Evolutionary conservation across 179 eudicot species (phyloP).

Genomic region (Silene noctiflora): DNA sequence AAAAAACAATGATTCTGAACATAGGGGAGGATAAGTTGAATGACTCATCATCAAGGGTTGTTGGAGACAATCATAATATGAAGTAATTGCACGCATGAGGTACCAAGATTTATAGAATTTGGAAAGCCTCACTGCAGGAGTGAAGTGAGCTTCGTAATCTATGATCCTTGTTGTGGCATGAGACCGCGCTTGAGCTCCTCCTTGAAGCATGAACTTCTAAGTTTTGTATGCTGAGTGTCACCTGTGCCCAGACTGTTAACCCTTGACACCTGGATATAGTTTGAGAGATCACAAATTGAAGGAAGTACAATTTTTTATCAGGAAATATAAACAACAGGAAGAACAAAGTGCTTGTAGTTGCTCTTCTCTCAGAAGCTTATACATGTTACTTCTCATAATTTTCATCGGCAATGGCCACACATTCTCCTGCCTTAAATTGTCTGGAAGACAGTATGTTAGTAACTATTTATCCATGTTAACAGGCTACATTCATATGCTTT

Average conservation of each 20-base stretch:
- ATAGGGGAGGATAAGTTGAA: background rate
- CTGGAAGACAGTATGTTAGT: background rate
- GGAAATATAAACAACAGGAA: background rate
- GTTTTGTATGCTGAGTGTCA: background rate
- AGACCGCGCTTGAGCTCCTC: background rate
- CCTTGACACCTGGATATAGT: background rate
- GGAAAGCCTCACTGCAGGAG: background rate
- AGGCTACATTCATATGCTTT: background rate
- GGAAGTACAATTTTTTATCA: background rate
- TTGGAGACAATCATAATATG: background rate
- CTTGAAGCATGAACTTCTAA: background rate
- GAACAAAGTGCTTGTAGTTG: background rate
- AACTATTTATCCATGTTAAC: background rate
- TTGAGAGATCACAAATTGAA: background rate
- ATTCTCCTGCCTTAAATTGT: background rate
- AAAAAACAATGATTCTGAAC: too few relatives aligned
- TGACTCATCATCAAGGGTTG: background rate
- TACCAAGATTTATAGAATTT: background rate
- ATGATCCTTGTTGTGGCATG: background rate
- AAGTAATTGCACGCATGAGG: background rate
- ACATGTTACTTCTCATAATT: background rate
- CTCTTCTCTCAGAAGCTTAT: background rate
- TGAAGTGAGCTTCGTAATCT: background rate
- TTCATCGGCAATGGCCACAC: constrained; percentile 4
- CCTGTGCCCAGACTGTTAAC: background rate